A percentile compares a stretch with the other conserved stretches of the same genome.
phyloP scores from a whole-genome alignment of 345 rosid genomes.

The Aquilaria yunnanensis region DNA sequence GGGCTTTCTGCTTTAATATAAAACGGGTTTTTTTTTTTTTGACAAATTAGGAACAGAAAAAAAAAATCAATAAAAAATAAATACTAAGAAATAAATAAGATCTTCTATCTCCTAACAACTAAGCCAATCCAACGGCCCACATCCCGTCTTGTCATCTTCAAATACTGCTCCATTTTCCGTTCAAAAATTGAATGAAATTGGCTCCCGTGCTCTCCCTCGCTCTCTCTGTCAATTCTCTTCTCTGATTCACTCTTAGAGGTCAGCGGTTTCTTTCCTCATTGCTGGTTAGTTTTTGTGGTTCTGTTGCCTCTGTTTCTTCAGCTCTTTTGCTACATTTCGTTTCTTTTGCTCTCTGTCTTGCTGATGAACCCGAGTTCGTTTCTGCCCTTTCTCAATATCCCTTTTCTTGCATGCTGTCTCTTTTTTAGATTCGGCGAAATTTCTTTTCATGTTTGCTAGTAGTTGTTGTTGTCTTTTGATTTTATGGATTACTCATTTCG shows the following conservation, averaged over 20 bases:
- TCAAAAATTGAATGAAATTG: not conserved
- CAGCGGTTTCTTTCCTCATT: not conserved
- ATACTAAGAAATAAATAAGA: too few species aligned
- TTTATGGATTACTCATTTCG: not conserved
- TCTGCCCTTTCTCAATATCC: too few species aligned
- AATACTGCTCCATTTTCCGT: conserved; percentile 2
- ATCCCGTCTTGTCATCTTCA: conserved; percentile 1
- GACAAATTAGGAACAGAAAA: too few species aligned
- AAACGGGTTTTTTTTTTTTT: too few species aligned
- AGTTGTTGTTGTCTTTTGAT: not conserved
- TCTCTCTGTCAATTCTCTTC: not conserved
- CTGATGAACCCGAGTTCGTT: not conserved
- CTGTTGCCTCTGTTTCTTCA: not conserved
- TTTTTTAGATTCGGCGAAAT: not conserved
- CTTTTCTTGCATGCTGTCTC: not conserved
- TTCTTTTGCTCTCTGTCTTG: not conserved
- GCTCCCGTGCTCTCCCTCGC: too few species aligned
- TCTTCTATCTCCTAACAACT: too few species aligned
- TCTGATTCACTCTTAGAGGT: conserved; percentile 6
- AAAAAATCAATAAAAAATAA: too few species aligned
- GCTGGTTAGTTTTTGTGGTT: not conserved
- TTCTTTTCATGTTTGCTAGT: not conserved
- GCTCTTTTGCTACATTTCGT: not conserved
- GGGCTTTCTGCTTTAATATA: too few species aligned
- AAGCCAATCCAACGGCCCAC: conserved; percentile 20